Conservation (phyloP, 257 asterid genomes). For the Craterostigma plantagineum region DNA sequence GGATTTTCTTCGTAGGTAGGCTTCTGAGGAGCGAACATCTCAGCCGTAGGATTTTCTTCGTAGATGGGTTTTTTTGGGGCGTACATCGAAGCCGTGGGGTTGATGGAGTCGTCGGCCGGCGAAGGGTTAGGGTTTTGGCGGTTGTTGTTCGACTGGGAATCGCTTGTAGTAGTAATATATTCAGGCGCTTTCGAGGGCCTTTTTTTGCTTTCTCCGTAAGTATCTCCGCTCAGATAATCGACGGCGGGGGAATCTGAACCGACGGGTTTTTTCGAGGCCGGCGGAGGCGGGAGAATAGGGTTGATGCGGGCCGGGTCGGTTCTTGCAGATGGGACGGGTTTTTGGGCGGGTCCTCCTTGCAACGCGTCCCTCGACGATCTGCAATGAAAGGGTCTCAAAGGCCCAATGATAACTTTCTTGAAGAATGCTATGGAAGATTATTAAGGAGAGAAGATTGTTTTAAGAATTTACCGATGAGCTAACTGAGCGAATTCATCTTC, state of each 20-base stretch:
- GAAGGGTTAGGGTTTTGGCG: constrained; percentile 21
- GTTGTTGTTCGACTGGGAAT: no score
- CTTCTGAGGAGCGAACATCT: no score
- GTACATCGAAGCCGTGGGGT: constrained; percentile 70
- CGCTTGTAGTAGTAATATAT: no score
- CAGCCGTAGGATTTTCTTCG: constrained; percentile 2
- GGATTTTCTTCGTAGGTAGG: no score
- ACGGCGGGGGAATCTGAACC: constrained; percentile 27
- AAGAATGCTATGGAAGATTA: no score
- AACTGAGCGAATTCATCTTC: constrained; percentile 49
- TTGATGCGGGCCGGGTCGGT: constrained; percentile 16
- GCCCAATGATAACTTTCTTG: no score
- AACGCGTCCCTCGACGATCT: constrained; percentile 66
- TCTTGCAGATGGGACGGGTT: constrained; percentile 20
- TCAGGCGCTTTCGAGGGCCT: constrained; percentile 27
- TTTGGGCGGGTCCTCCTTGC: constrained; percentile 45
- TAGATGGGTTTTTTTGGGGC: constrained; percentile 17
- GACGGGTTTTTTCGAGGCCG: constrained; percentile 30
- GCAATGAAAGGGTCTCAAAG: constrained; percentile 4
- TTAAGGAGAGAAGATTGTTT: not conserved
- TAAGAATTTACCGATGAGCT: constrained; percentile 4
- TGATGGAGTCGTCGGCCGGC: constrained; percentile 34
- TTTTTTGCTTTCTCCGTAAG: constrained; percentile 35
- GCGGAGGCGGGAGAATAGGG: constrained; percentile 73
- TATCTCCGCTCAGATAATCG: constrained; percentile 85